Conservation (phyloP, 2,329 filamentous ascomycete species). For the Colletotrichum sp. region DNA sequence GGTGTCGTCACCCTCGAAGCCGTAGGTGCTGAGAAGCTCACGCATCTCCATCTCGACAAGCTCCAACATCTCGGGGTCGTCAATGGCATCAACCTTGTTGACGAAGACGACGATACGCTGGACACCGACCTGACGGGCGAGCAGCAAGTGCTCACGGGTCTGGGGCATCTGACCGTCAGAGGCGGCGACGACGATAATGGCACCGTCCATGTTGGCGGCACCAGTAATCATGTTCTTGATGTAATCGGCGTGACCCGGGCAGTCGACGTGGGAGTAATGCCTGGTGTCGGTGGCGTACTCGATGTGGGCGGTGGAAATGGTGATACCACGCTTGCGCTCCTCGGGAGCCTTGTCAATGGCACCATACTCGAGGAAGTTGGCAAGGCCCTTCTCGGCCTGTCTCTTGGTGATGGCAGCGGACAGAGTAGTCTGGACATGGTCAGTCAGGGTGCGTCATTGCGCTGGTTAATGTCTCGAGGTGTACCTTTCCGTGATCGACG, state of each 20-base stretch:
- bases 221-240: constrained; percentile 99
- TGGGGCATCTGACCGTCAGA: constrained; percentile 99
- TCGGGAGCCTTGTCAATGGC: constrained; percentile 99
- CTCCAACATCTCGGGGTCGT: constrained; percentile 99
- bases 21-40: constrained; percentile 89
- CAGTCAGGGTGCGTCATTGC: constrained; percentile 12
- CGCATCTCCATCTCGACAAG: constrained; percentile 99
- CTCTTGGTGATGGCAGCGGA: constrained; percentile 99
- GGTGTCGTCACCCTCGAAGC: constrained; percentile 97
- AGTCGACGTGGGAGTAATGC: constrained; percentile 99
- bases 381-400: constrained; percentile 92
- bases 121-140: constrained; percentile 97
- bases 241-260: constrained; percentile 99
- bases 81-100: constrained; percentile 98
- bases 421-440: constrained; percentile 80
- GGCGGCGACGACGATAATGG: constrained; percentile 97
- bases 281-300: constrained; percentile 94
- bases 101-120: constrained; percentile 99
- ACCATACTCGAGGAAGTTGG: constrained; percentile 96
- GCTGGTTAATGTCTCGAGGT: not conserved
- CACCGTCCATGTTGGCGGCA: constrained; percentile 98
- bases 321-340: constrained; percentile 99
- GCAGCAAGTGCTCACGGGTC: constrained; percentile 96
- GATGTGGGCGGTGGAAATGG: constrained; percentile 97
- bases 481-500: constrained; percentile 99